Conservation (phyloP, 1,284 basidiomycete genomes). For the Anthracocystis setariae region DNA sequence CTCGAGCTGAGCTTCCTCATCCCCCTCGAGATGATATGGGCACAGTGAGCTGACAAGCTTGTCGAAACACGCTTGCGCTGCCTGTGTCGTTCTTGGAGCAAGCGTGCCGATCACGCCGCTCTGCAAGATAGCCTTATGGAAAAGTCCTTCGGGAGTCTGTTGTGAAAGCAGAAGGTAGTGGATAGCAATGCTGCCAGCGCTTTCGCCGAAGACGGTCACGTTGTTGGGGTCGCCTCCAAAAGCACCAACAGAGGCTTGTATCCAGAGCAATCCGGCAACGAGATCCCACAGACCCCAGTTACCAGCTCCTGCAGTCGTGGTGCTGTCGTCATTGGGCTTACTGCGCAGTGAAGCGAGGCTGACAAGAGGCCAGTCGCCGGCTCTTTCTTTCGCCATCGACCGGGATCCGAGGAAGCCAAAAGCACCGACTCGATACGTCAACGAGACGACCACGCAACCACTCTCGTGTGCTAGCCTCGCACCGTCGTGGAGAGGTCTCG, state of each 20-base stretch:
- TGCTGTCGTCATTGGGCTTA: constrained; percentile 3
- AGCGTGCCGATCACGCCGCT: constrained; percentile 43
- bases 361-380: constrained; percentile 36
- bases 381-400: constrained; percentile 66
- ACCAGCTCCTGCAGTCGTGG: constrained; percentile 22
- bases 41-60: constrained; percentile 18
- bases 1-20: constrained; percentile 30
- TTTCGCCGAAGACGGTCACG: constrained; percentile 63
- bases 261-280: constrained; percentile 72
- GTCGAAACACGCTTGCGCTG: constrained; percentile 46
- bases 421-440: constrained; percentile 71
- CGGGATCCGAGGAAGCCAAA: constrained; percentile 71
- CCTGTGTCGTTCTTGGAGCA: constrained; percentile 35
- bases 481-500: constrained; percentile 33
- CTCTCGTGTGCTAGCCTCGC: constrained; percentile 37
- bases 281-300: constrained; percentile 77
- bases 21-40: constrained; percentile 25
- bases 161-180: constrained; percentile 43
- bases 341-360: constrained; percentile 13
- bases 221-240: constrained; percentile 77
- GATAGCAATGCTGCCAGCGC: constrained; percentile 52
- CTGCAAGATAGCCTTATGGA: constrained; percentile 46
- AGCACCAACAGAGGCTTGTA: constrained; percentile 74
- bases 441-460: constrained; percentile 70
- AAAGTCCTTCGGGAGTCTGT: constrained; percentile 28